Evolutionary conservation across 225 moss, liverwort and hornwort genomes (phyloP).

Genomic region (Sphagnum tenellum): DNA sequence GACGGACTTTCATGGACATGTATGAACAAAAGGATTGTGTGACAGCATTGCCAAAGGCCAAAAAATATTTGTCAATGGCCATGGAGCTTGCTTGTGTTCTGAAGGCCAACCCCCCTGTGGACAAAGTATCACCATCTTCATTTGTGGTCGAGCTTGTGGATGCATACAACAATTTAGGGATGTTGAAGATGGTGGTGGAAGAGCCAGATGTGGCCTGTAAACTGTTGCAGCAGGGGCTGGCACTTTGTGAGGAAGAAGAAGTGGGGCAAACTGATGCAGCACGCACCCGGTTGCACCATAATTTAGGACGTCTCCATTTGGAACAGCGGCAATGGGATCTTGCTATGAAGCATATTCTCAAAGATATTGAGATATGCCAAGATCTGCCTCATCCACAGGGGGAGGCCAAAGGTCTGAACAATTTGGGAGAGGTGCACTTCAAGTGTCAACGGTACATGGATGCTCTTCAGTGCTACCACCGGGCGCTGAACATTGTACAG

Average conservation of each 20-base stretch:
- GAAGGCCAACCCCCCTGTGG: conserved; percentile 36
- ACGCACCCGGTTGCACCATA: conserved; percentile 87
- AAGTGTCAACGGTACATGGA: conserved; percentile 64
- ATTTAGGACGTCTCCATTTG: conserved; percentile 71
- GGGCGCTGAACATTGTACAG: conserved; percentile 58
- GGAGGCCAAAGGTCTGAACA: conserved; percentile 90
- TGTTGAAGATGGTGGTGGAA: conserved; percentile 50
- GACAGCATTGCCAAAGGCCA: conserved; percentile 46
- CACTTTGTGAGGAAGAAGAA: conserved; percentile 81
- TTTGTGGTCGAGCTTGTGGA: conserved; percentile 81
- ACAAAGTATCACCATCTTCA: conserved; percentile 24
- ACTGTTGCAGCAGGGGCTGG: conserved; percentile 45
- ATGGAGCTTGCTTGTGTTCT: conserved; percentile 49
- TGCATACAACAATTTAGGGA: conserved; percentile 85
- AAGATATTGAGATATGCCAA: conserved; percentile 83
- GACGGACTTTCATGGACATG: conserved; percentile 72
- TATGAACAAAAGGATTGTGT: conserved; percentile 34
- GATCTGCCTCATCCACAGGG: conserved; percentile 83
- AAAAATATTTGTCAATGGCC: conserved; percentile 47
- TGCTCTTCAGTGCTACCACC: conserved; percentile 53
- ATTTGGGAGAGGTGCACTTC: conserved; percentile 67
- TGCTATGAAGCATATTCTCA: conserved; percentile 50
- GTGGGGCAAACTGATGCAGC: conserved; percentile 63
- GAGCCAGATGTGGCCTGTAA: conserved; percentile 51
- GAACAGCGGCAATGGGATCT: conserved; percentile 59